Evolutionary conservation across 139 green algal species (phyloP), one percentile per base, ranked within the genome.

Genomic region (Axilococcus clingmanii): DNA sequence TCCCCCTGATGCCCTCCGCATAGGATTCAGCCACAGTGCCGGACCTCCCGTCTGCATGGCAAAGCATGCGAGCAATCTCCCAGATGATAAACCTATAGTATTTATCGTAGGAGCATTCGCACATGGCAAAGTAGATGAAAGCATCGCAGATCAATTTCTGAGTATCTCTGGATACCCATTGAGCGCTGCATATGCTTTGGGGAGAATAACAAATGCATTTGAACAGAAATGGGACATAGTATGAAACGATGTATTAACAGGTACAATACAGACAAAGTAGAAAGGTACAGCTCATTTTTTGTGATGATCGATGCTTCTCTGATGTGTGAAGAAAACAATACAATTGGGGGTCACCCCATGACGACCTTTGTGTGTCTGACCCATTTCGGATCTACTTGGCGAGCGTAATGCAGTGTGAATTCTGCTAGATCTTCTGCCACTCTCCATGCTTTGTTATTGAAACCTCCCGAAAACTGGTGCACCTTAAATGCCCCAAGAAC

Each of bases 71-170:
- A 17, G 27, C 20, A 8, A 23, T 17, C 19, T 40, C 17, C n/a
- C 19, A 7, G 19, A 17, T 4, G 68, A 71, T 11, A 36, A 57
- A 23, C 59, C 82, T 11, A 51, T 88, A 1, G 83, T 91, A 22
- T 96, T 96, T 71, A 72, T 90, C 40, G 74, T 97, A 24, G 91
- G 91, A 2, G 91, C 80, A 1, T 93, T 97, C 59, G 81, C 89
- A 15, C 85, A 96, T 61, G 91, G 91, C 11, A 79, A 86, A 49
- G 82, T 97, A 24, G 84, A 96, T 29, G 63, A 77, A 4, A 50
- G 64, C 9, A 95, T 92, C 42, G 73, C 80, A 2, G 91, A 98
- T 55, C 40, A 84, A 53, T 72, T 84, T 40, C 70, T 96, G 8
- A 84, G 74, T 27, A 76, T 98, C n/a, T 87, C 69, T 1, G 68